Conservation (phyloP, 257 asterid genomes). For the Lantana camara region DNA sequence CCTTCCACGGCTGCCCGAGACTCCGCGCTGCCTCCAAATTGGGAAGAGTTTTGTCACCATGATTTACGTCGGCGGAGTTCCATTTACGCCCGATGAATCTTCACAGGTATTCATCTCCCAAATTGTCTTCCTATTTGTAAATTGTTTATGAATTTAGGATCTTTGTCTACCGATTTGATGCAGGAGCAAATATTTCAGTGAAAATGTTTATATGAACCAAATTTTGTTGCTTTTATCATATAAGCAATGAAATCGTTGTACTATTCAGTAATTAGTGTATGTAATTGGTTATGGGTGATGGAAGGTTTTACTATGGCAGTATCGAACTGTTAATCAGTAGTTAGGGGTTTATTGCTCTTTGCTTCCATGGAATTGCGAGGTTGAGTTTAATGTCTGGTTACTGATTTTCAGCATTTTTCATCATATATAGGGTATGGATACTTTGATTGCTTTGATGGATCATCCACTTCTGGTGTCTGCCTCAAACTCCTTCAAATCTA, state of each 20-base stretch:
- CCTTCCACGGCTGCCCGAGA: too few species aligned
- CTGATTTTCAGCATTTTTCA: conserved; percentile 17
- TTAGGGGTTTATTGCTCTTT: not conserved
- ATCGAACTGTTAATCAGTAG: not conserved
- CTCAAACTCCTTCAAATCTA: conserved; percentile 53
- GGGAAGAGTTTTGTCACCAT: conserved; percentile 35
- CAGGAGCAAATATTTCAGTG: not conserved
- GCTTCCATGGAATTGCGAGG: too few species aligned
- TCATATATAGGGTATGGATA: conserved; percentile 53
- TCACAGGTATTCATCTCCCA: conserved; percentile 48
- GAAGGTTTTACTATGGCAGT: not conserved
- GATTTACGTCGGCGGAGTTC: conserved; percentile 73
- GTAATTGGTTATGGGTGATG: not conserved
- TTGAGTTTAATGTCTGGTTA: conserved; percentile 13
- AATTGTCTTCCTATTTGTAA: not conserved
- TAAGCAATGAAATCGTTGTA: not conserved
- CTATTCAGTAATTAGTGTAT: not conserved
- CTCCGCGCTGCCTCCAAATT: too few species aligned
- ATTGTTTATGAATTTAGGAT: not conserved
- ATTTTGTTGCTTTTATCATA: conserved; percentile 8
- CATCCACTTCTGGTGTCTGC: conserved; percentile 72
- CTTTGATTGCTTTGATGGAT: conserved; percentile 64
- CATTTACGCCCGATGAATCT: conserved; percentile 41
- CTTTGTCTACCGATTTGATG: not conserved
- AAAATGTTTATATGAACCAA: conserved; percentile 18